Percentiles rank a stretch among this genome's conserved stretches.
Conservation (phyloP, 2,329 filamentous ascomycete genomes). For the Annulohypoxylon truncatum region DNA sequence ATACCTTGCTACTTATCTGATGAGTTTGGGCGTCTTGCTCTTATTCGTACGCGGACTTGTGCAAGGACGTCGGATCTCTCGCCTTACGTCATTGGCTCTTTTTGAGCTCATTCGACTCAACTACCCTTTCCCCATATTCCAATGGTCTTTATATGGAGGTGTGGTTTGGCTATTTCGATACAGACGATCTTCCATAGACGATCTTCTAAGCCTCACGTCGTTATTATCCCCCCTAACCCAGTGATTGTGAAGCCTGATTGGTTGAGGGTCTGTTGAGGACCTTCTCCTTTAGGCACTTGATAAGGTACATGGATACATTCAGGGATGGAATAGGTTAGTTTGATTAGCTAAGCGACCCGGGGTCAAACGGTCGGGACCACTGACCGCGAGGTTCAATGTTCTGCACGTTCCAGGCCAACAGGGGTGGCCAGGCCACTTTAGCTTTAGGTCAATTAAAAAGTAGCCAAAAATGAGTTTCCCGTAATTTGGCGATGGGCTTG, state of each 20-base stretch:
- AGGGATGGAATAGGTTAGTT: neutral
- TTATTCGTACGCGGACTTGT: constrained; percentile 51
- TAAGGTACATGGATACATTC: neutral
- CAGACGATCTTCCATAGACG: constrained; percentile 12
- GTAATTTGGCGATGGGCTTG: constrained; percentile 32
- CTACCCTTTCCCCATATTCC: constrained; percentile 39
- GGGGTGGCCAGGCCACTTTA: constrained; percentile 24
- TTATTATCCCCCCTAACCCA: neutral
- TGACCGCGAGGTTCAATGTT: neutral
- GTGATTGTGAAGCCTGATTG: constrained; percentile 7
- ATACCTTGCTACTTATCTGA: constrained; percentile 58
- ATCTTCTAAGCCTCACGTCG: neutral
- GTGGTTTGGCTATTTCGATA: constrained; percentile 44
- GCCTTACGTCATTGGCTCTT: constrained; percentile 45
- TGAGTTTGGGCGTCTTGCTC: constrained; percentile 65
- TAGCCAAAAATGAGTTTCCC: constrained; percentile 34
- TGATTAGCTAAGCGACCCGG: constrained; percentile 4
- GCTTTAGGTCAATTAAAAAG: constrained; percentile 30
- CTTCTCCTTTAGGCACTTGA: neutral
- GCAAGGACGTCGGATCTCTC: constrained; percentile 51
- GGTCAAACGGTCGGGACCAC: neutral
- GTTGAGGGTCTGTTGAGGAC: neutral
- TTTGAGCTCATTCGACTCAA: constrained; percentile 38
- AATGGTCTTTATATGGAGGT: constrained; percentile 36
- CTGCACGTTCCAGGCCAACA: constrained; percentile 5